These are phyloP conservation scores for Kurtzmaniella quercitrusa DNA, from an alignment of 1,139 yeast species.

Conservation along the genomic window DNA sequence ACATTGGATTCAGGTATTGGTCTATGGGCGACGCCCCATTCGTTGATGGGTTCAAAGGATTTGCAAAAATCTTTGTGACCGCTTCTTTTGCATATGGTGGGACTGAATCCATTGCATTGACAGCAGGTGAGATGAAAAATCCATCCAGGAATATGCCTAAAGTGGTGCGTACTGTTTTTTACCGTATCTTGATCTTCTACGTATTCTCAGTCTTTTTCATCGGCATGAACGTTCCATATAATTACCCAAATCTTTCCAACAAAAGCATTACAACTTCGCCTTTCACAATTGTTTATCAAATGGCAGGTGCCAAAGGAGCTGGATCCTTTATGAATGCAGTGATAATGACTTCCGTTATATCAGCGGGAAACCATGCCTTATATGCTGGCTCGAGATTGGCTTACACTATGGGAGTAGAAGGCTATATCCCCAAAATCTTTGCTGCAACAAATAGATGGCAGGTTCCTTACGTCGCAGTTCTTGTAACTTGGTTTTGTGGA, in stretches of 20 bases:
- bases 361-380: constrained; percentile 46
- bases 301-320: constrained; percentile 43
- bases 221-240: constrained; percentile 42
- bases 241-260: constrained; percentile 35
- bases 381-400: constrained; percentile 43
- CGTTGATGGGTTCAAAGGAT: constrained; percentile 39
- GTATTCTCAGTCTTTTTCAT: constrained; percentile 41
- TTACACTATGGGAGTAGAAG: constrained; percentile 38
- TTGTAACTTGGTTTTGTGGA: constrained; percentile 39
- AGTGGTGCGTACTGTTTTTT: constrained; percentile 56
- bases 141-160: constrained; percentile 57
- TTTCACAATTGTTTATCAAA: constrained; percentile 59
- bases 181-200: constrained; percentile 41
- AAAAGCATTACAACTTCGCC: constrained; percentile 55
- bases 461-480: constrained; percentile 38
- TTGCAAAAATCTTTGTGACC: constrained; percentile 39
- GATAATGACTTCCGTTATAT: constrained; percentile 39
- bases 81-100: constrained; percentile 72
- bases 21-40: constrained; percentile 38
- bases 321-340: constrained; percentile 46
- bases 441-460: constrained; percentile 31
- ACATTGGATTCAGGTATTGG: constrained; percentile 40
- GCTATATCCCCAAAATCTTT: constrained; percentile 35
- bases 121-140: constrained; percentile 63
- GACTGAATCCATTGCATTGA: constrained; percentile 58